A percentile compares a stretch with the other conserved stretches of the same genome.
These are phyloP conservation scores for Pichia sp. DNA, from an alignment of 1,139 yeast genomes.

Conservation along the genomic window DNA sequence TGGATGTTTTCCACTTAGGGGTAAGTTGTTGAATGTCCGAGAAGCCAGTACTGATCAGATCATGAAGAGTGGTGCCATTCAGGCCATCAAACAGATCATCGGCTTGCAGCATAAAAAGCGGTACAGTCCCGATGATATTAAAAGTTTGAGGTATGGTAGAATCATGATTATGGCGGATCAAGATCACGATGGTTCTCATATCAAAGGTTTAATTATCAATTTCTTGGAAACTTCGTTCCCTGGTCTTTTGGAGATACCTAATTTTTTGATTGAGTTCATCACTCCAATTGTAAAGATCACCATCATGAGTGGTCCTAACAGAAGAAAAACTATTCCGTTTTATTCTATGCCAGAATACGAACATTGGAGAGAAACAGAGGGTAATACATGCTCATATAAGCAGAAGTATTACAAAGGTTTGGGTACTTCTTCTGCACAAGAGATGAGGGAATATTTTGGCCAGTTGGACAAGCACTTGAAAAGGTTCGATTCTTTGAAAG, in stretches of 20 bases:
- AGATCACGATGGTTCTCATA: conserved; percentile 99
- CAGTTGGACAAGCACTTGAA: conserved; percentile 85
- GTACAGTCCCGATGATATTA: conserved; percentile 59
- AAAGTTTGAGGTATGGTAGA: conserved; percentile 86
- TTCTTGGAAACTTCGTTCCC: conserved; percentile 94
- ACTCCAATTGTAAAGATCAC: conserved; percentile 96
- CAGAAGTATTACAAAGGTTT: conserved; percentile 97
- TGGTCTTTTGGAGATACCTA: conserved; percentile 85
- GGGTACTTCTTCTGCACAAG: conserved; percentile 84
- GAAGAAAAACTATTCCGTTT: conserved; percentile 59
- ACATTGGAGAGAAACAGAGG: conserved; percentile 84
- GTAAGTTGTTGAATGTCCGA: conserved; percentile 90
- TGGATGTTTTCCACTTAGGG: conserved; percentile 94
- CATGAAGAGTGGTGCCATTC: conserved; percentile 87
- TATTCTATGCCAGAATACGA: conserved; percentile 97
- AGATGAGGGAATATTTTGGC: conserved; percentile 85
- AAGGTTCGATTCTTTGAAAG: conserved; percentile 76
- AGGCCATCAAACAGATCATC: conserved; percentile 90
- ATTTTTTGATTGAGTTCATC: conserved; percentile 87
- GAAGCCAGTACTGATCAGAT: conserved; percentile 96
- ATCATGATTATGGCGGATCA: conserved; percentile 99
- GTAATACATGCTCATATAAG: conserved; percentile 73
- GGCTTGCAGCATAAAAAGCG: conserved; percentile 91
- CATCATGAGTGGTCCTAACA: conserved; percentile 60
- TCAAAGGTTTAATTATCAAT: conserved; percentile 91